phyloP scores from a whole-genome alignment of 331 rosid genomes.

The Cydonia oblonga region DNA sequence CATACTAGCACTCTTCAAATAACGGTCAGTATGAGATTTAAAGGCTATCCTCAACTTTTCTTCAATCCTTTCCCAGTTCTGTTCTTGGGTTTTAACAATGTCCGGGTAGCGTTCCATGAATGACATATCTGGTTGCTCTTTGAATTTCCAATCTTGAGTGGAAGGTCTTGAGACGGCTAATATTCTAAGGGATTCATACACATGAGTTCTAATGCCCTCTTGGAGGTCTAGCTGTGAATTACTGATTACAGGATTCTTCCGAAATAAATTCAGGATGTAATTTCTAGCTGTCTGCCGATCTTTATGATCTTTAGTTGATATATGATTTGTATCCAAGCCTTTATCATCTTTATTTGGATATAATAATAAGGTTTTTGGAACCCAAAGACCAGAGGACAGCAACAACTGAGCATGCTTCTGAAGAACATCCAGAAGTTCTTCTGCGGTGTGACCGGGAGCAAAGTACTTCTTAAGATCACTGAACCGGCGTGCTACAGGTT shows the following conservation, averaged over 20 bases:
- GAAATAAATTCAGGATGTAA: conserved; percentile 31
- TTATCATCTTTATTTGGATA: conserved; percentile 5
- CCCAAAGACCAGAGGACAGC: conserved; percentile 61
- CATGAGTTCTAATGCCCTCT: conserved; percentile 15
- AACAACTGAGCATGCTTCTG: conserved; percentile 45
- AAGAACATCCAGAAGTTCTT: conserved; percentile 48
- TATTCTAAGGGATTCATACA: conserved; percentile 14
- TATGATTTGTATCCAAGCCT: neutral
- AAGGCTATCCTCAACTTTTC: neutral
- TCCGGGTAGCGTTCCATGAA: conserved; percentile 43
- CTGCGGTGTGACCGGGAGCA: conserved; percentile 51
- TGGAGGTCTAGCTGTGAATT: conserved; percentile 29
- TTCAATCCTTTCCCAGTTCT: conserved; percentile 29
- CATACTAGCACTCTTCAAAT: conserved; percentile 20
- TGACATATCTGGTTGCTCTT: conserved; percentile 48
- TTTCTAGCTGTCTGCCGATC: conserved; percentile 37
- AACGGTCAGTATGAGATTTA: conserved; percentile 19
- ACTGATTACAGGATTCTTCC: conserved; percentile 38
- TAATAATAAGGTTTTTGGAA: conserved; percentile 50
- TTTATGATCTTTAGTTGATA: conserved; percentile 12
- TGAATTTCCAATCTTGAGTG: conserved; percentile 38
- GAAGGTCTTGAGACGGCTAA: conserved; percentile 43
- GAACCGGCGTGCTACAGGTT: conserved; percentile 48
- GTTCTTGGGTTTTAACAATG: conserved; percentile 46
- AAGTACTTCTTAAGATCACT: conserved; percentile 65